Evolutionary conservation across 352 stramenopile species (phyloP).

Genomic region (Blastocystis sp.): DNA sequence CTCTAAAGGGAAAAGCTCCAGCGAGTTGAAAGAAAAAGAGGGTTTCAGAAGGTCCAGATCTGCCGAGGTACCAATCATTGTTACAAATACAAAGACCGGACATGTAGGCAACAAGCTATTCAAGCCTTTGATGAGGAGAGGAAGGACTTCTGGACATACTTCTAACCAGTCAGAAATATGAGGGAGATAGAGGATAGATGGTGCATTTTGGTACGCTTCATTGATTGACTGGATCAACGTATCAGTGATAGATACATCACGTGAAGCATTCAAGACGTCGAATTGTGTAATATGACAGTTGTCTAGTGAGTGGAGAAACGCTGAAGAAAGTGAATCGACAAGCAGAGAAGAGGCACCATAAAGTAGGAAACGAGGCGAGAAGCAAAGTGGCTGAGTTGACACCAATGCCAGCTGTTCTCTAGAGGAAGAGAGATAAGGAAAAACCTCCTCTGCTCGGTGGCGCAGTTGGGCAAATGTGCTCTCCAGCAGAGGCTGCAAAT

Average conservation of each 20-base stretch:
- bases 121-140: conserved; percentile 20
- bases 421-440: background rate
- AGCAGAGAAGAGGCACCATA: conserved; percentile 70
- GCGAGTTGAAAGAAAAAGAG: background rate
- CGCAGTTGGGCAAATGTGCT: conserved; percentile 65
- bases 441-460: conserved; percentile 66
- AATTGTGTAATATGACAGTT: conserved; percentile 73
- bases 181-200: conserved; percentile 74
- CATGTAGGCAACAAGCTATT: background rate
- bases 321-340: conserved; percentile 70
- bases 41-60: background rate
- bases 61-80: background rate
- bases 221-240: conserved; percentile 71
- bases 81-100: background rate
- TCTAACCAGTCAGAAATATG: conserved; percentile 74
- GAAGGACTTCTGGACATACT: conserved; percentile 72
- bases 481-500: conserved; percentile 67
- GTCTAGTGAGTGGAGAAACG: conserved; percentile 72
- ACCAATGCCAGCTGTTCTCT: background rate
- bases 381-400: conserved; percentile 63
- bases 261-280: conserved; percentile 71
- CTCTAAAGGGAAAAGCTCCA: background rate
- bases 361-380: conserved; percentile 68
- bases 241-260: conserved; percentile 71
- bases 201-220: conserved; percentile 73